These are phyloP conservation scores for Scopulariopsis brevicaulis DNA, from an alignment of 2,329 filamentous ascomycete genomes.

Conservation along the genomic window DNA sequence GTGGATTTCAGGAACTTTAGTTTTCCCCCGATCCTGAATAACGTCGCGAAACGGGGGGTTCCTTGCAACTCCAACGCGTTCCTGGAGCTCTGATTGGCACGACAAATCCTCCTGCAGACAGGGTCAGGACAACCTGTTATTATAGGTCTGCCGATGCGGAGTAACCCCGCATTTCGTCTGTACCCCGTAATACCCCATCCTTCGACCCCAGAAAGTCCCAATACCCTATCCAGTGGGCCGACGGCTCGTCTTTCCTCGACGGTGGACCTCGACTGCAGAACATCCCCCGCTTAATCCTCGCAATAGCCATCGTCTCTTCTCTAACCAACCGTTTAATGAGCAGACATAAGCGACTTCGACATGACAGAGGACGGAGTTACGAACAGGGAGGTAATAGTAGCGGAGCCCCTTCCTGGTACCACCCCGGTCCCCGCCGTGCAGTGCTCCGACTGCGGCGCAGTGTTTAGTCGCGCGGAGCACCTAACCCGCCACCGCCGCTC, in stretches of 20 bases:
- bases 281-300: no score
- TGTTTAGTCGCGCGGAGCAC: background rate
- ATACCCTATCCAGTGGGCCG: background rate
- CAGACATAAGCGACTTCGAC: background rate
- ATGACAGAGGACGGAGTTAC: background rate
- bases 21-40: no score
- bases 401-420: background rate
- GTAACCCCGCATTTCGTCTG: background rate
- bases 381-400: background rate
- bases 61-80: no score
- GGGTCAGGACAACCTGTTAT: background rate
- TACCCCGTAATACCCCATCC: no score
- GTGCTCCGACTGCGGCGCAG: background rate
- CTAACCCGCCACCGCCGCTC: background rate
- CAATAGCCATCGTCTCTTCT: no score
- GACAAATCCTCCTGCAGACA: background rate
- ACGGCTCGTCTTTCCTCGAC: background rate
- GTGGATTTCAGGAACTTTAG: no score
- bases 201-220: background rate
- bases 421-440: background rate
- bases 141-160: background rate
- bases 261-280: no score
- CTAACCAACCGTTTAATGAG: no score
- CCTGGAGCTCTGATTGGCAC: background rate
- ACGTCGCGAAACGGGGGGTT: no score